Base-by-base conservation (phyloP, 2,329 filamentous ascomycete genomes). In the Plenodomus tracheiphilus region DNA sequence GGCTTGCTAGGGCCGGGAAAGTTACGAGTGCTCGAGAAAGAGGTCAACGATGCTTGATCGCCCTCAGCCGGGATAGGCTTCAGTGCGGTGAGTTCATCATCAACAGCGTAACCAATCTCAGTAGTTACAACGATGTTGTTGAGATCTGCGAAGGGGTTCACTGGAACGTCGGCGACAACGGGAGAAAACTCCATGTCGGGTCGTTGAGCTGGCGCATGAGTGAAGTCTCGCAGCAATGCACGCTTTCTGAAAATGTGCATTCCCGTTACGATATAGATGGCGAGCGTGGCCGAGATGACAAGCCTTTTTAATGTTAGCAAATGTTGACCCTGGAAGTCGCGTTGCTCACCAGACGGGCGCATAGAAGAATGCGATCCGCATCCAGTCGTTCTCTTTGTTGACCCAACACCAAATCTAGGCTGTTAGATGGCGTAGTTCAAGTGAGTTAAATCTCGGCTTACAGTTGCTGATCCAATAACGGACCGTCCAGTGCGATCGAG, bases 321-420 rank as follows among this genome's bases (percentile, higher is more conserved):
- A 4, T 10, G 8, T 36, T 11, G 18, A 16, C 13, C 7, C 15
- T n/a, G 16, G n/a, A 10, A 20, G 22, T 17, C n/a, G 16, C 20
- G 11, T 9, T 18, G 45, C 58, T 52, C 56, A 87, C 86, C 86
- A 89, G 47, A 88, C 79, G 5, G 86, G 86, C 0, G 77, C 85
- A 62, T 94, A 95, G 66, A 92, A 93, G 21, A 84, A 81, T 2
- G 83, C 82, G 48, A 94, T 85, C 34, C 89, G 85, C 70, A 89
- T 83, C 49, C 85, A 80, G 47, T 89, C 86, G 81, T 86, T 91
- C 4, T 82, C 72, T 2, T 75, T 65, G 2, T 79, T 75, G 16
- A 94, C 79, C 89, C 89, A 94, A 67, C 90, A 95, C 90, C 89
- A 95, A 18, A 94, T 72, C 78, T 81, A 47, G 36, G n/a, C 21